phyloP scores from a whole-genome alignment of 1,139 yeast species.

The Barnettozyma hawaiiensis region DNA sequence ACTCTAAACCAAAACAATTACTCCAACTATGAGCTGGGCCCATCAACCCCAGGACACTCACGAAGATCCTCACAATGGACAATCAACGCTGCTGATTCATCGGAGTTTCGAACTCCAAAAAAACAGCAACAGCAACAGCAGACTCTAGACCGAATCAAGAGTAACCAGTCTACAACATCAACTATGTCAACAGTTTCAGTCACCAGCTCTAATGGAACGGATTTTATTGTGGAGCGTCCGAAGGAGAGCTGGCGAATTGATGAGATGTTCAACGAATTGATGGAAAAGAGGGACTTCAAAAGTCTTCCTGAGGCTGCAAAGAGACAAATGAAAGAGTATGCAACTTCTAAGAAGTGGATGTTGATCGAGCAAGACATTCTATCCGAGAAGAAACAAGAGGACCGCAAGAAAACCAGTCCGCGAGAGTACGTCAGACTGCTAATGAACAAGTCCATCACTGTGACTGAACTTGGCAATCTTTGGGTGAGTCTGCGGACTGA shows the following conservation, averaged over 20 bases:
- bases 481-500: slow-evolving; percentile 93
- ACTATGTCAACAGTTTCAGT: slow-evolving; percentile 12
- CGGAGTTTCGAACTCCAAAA: slow-evolving; percentile 18
- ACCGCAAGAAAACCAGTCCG: slow-evolving; percentile 45
- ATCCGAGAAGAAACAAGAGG: slow-evolving; percentile 63
- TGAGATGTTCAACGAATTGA: slow-evolving; percentile 57
- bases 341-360: slow-evolving; percentile 84
- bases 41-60: slow-evolving; percentile 24
- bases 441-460: slow-evolving; percentile 62
- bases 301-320: slow-evolving; percentile 75
- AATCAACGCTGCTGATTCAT: slow-evolving; percentile 7
- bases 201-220: slow-evolving; percentile 14
- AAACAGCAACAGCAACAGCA: slow-evolving; percentile 16
- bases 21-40: slow-evolving; percentile 19
- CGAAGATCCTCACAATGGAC: slow-evolving; percentile 25
- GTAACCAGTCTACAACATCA: slow-evolving; percentile 12
- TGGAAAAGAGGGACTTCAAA: slow-evolving; percentile 80
- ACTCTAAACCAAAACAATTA: slow-evolving; percentile 20
- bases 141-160: slow-evolving; percentile 20
- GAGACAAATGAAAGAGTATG: slow-evolving; percentile 70
- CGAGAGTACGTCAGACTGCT: slow-evolving; percentile 73
- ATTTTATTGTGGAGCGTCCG: slow-evolving; percentile 50
- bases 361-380: slow-evolving; percentile 82
- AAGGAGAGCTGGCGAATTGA: slow-evolving; percentile 56
- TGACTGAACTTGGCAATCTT: slow-evolving; percentile 70